A percentile compares a stretch with the other conserved stretches of the same genome.
phyloP scores from a whole-genome alignment of 177 flowering plant species.

The Vitis hybrid region DNA sequence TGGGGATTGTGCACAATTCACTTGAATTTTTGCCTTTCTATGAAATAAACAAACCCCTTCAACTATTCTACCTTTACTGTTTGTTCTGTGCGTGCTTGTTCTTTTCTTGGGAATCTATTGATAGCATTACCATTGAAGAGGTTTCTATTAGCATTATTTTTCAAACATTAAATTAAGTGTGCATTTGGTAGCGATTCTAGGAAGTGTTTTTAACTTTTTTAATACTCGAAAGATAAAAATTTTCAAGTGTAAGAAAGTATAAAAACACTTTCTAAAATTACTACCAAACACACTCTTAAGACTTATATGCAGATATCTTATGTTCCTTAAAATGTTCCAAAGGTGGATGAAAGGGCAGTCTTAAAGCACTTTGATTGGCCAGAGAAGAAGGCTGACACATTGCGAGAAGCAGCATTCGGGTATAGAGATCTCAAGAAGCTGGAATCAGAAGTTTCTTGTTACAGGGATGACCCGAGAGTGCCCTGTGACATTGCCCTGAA shows the following conservation, averaged over 20 bases:
- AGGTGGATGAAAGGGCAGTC: constrained; percentile 99
- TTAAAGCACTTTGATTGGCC: constrained; percentile 98
- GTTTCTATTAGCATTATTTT: background rate
- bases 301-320: background rate
- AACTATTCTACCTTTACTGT: no score
- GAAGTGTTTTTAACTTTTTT: no score
- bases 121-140: no score
- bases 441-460: constrained; percentile 64
- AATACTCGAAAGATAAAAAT: no score
- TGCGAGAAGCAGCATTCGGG: constrained; percentile 92
- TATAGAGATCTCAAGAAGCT: constrained; percentile 84
- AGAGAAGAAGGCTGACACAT: constrained; percentile 86
- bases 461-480: constrained; percentile 61
- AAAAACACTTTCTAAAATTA: no score
- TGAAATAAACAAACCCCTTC: no score
- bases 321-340: constrained; percentile 2
- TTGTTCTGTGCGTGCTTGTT: no score
- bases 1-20: no score
- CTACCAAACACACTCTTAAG: accelerated
- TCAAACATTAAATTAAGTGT: background rate
- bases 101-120: no score
- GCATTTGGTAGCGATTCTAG: no score
- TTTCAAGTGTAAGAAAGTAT: no score
- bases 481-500: constrained; percentile 79
- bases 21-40: no score